phyloP scores from a whole-genome alignment of 768 basidiomycete genomes.

The Neoboletus brunneissimus region DNA sequence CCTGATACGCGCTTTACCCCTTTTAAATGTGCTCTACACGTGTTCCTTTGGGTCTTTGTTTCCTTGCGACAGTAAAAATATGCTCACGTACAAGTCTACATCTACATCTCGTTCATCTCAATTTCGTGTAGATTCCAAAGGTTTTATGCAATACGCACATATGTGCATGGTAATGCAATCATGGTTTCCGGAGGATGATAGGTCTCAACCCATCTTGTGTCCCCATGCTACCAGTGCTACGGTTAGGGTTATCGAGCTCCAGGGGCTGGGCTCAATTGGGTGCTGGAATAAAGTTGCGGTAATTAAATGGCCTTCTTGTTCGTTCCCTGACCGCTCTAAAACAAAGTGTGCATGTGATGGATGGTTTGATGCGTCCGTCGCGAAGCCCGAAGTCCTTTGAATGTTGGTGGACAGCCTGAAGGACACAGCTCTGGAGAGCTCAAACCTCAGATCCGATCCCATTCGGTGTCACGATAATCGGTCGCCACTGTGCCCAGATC shows the following conservation, averaged over 20 bases:
- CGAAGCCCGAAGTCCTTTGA: background rate
- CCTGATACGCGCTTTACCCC: background rate
- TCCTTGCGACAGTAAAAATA: background rate
- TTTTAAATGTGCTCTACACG: background rate
- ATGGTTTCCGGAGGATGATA: background rate
- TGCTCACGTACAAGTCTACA: slow-evolving; percentile 1
- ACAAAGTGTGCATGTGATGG: no score
- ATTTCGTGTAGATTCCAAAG: background rate
- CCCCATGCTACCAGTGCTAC: background rate
- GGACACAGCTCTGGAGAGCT: background rate
- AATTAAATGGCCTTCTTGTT: background rate
- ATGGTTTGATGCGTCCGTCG: background rate
- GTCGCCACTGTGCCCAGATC: no score
- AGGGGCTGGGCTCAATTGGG: background rate
- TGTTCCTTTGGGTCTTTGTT: background rate
- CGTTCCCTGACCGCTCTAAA: background rate
- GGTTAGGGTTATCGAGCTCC: background rate
- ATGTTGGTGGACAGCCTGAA: no score
- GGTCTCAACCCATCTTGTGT: background rate
- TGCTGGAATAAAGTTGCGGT: background rate
- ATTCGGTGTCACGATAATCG: no score
- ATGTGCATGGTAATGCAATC: slow-evolving; percentile 1
- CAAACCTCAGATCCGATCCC: background rate
- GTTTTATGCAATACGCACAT: background rate
- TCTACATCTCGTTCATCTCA: background rate